Evolutionary conservation across 169 alveolate species (phyloP), one percentile per base, ranked within the genome.

Genomic region (Babesia bovis): DNA sequence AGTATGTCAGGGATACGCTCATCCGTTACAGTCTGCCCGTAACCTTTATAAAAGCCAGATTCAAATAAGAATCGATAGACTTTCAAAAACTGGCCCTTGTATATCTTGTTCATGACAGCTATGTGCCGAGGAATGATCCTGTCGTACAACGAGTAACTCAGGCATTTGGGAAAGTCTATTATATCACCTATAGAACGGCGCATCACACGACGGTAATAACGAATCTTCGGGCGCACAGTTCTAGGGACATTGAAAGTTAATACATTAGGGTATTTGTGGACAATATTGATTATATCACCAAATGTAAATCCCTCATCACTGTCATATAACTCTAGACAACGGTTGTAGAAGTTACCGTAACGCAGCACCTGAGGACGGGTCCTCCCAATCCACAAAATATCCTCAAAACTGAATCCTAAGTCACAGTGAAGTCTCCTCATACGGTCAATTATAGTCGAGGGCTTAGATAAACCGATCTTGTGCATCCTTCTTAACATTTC

Each of bases 81-180:
- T 40, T 69, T 70, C 56, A 66, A 52, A 58, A 81, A 82, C 66
- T 84, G 83, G 33, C 85, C 76, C 21, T 59, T 65, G 83, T 88
- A 88, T 28, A 41, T 56, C 28, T 53, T 36, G 66, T 67, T 88
- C 93, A 88, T 88, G 47, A 82, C 56, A 1, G 90, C 87, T 26
- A 84, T 38, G 36, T 88, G 93, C 45, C 93, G 42, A 4, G 93
- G 93, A 25, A 88, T 78, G 49, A 88, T 88, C 56, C 93, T 70
- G 70, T 84, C 85, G 25, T 86, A 66, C 49, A 88, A 85, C 32
- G 91, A 84, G 57, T 50, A 88, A 28, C 87, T 68, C 44, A 84
- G 83, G 51, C 51, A 71, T 55, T 79, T 82, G 25, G 93, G 93
- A 45, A 72, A 88, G 30, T 66, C 69, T 7, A 82, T 49, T 12